phyloP scores from a whole-genome alignment of 768 basidiomycete genomes.

The Naematelia aurantialba region DNA sequence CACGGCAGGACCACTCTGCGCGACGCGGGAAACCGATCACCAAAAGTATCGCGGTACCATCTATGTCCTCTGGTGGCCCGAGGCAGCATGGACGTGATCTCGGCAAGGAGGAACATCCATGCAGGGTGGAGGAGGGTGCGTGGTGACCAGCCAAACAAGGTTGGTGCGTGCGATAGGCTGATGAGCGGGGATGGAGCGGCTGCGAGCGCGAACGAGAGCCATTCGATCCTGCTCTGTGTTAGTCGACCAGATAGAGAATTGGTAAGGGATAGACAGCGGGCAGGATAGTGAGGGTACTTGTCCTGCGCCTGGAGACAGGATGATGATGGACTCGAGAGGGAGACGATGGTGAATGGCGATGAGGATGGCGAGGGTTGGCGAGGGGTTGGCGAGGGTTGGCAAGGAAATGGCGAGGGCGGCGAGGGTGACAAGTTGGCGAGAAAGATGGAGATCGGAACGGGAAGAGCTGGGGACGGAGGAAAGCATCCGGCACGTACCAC shows the following conservation, averaged over 20 bases:
- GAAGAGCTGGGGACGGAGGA: too few relatives aligned
- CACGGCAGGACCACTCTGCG: slow-evolving; percentile 76
- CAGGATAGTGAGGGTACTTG: too few relatives aligned
- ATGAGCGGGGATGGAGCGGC: not conserved
- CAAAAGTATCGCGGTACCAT: slow-evolving; percentile 79
- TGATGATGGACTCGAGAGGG: too few relatives aligned
- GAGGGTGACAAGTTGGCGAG: too few relatives aligned
- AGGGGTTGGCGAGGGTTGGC: too few relatives aligned
- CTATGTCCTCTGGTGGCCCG: slow-evolving; percentile 68
- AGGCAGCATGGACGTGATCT: slow-evolving; percentile 74
- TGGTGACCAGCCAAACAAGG: slow-evolving; percentile 41
- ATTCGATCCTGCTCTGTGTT: not conserved
- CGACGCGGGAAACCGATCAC: slow-evolving; percentile 68
- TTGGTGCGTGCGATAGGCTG: slow-evolving; percentile 1
- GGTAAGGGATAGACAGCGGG: too few relatives aligned
- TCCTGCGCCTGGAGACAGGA: too few relatives aligned
- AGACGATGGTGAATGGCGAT: too few relatives aligned
- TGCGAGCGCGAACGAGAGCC: not conserved
- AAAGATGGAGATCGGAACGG: too few relatives aligned
- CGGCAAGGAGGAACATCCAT: slow-evolving; percentile 71
- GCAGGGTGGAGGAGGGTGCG: slow-evolving; percentile 60
- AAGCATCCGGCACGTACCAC: slow-evolving; percentile 55
- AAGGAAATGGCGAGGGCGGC: too few relatives aligned
- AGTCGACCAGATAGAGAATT: not conserved
- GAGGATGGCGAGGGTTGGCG: too few relatives aligned